Evolutionary conservation across 257 asterid species (phyloP).

Genomic region (Solanum sitiens): DNA sequence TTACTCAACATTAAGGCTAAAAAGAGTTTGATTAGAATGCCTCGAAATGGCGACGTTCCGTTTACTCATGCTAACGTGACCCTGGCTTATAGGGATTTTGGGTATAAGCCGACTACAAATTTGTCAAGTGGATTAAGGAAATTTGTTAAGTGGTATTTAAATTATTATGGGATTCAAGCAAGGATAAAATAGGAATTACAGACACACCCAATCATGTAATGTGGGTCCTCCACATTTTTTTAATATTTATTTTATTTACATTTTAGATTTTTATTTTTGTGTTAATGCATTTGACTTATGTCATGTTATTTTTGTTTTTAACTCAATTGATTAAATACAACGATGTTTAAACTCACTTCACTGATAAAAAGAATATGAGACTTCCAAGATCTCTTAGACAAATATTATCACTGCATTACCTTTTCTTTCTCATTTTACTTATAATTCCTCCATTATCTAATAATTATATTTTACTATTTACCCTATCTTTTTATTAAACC

Average conservation of each 20-base stretch:
- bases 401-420: too few species aligned
- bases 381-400: too few species aligned
- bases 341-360: background rate
- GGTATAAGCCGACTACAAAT: conserved; percentile 83
- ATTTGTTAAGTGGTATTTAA: conserved; percentile 81
- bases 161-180: conserved; percentile 70
- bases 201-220: too few species aligned
- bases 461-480: too few species aligned
- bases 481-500: too few species aligned
- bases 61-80: conserved; percentile 92
- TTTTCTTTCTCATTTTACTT: background rate
- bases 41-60: conserved; percentile 96
- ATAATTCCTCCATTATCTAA: background rate
- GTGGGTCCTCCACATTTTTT: background rate
- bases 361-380: too few species aligned
- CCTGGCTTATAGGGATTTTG: conserved; percentile 67
- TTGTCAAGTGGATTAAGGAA: conserved; percentile 67
- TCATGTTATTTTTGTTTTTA: background rate
- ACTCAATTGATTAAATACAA: too few species aligned
- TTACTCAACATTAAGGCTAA: conserved; percentile 53
- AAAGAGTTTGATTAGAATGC: conserved; percentile 71
- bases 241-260: background rate
- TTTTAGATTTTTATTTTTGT: background rate
- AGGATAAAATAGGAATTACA: conserved; percentile 61
- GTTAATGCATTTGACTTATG: conserved; percentile 7